Percentiles rank a stretch among this genome's conserved stretches.
Evolutionary conservation across 192 early-diverging fungal species (phyloP).

Genomic region (Irineochytrium annulatum): DNA sequence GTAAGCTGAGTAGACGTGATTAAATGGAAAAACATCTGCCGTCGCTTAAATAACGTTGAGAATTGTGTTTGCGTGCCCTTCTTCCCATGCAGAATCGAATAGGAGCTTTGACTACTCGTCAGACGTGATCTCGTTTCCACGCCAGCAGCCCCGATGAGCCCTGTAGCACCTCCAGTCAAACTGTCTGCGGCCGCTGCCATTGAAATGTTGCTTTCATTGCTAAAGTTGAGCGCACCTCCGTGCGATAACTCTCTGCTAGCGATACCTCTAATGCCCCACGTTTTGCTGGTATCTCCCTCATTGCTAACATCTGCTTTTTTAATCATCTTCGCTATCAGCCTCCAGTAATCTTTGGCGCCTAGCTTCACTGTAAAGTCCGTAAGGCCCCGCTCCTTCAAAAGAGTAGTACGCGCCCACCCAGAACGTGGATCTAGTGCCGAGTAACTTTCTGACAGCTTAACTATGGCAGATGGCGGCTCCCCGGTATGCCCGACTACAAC

Average conservation of each 20-base stretch:
- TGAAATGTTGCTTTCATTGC: background rate
- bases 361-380: slow-evolving; percentile 20
- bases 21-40: slow-evolving; percentile 59
- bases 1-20: slow-evolving; percentile 44
- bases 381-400: slow-evolving; percentile 37
- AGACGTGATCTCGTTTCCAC: slow-evolving; percentile 6
- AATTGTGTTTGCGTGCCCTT: slow-evolving; percentile 31
- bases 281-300: slow-evolving; percentile 12
- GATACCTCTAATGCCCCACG: background rate
- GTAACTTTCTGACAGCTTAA: slow-evolving; percentile 47
- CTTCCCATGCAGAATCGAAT: slow-evolving; percentile 15
- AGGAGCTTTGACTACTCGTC: slow-evolving; percentile 9
- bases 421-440: slow-evolving; percentile 50
- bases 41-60: slow-evolving; percentile 48
- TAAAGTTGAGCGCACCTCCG: background rate
- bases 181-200: background rate
- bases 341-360: slow-evolving; percentile 39
- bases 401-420: slow-evolving; percentile 46
- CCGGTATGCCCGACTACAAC: slow-evolving; percentile 50
- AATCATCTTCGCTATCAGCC: slow-evolving; percentile 42
- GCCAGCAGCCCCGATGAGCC: background rate
- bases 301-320: slow-evolving; percentile 31
- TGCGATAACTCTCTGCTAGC: background rate
- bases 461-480: slow-evolving; percentile 27
- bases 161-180: background rate